A percentile compares a stretch with the other conserved stretches of the same genome.
Evolutionary conservation across 208 protist genomes (phyloP).

Genomic region (Acanthamoeba triangularis): DNA sequence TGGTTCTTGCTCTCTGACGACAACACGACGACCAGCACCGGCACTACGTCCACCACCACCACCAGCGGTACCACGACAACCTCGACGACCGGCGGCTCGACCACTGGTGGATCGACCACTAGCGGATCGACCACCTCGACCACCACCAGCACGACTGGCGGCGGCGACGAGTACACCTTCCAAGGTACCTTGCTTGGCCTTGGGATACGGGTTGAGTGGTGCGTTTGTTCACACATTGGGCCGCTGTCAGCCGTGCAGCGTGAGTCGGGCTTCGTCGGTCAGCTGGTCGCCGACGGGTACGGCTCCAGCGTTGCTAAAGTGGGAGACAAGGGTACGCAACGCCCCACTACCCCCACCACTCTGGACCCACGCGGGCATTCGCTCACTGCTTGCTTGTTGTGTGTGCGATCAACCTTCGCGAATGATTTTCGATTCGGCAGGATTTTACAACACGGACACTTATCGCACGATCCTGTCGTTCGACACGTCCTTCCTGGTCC

Average conservation of each 20-base stretch:
- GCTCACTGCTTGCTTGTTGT: background rate
- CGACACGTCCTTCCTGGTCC: conserved; percentile 22
- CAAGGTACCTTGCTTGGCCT: background rate
- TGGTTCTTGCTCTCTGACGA: conserved; percentile 12
- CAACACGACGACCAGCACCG: conserved; percentile 30
- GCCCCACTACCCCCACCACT: background rate
- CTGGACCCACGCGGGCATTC: background rate
- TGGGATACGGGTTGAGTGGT: background rate
- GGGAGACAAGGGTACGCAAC: conserved; percentile 4
- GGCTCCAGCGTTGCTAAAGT: conserved; percentile 19
- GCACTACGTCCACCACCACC: background rate
- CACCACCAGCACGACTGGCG: background rate
- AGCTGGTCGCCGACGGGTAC: conserved; percentile 15
- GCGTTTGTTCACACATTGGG: background rate
- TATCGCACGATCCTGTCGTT: conserved; percentile 57
- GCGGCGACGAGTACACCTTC: background rate
- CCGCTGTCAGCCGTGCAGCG: background rate
- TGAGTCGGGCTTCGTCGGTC: background rate
- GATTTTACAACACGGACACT: conserved; percentile 33
- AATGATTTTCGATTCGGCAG: background rate
- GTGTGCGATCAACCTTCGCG: background rate
- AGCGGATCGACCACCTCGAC: background rate
- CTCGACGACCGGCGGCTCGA: conserved; percentile 27
- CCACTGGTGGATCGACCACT: background rate
- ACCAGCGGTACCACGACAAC: conserved; percentile 1